phyloP scores from a whole-genome alignment of 257 asterid genomes.

The Nemophila menziesii region DNA sequence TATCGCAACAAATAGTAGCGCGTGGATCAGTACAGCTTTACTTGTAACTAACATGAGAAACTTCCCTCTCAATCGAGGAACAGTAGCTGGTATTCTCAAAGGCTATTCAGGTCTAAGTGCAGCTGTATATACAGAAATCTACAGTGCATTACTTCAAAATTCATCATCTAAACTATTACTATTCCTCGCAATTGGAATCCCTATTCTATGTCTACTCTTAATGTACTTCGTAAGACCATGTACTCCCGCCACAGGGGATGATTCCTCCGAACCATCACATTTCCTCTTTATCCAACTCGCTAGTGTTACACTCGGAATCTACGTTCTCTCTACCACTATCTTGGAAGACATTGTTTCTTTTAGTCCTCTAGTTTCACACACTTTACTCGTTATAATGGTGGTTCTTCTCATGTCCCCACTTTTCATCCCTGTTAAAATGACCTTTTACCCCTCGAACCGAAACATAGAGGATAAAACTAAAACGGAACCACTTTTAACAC shows the following conservation, averaged over 20 bases:
- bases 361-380: conserved; percentile 21
- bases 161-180: conserved; percentile 44
- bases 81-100: conserved; percentile 60
- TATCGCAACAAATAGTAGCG: conserved; percentile 48
- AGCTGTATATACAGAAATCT: conserved; percentile 57
- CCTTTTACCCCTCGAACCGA: conserved; percentile 34
- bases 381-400: conserved; percentile 36
- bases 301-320: conserved; percentile 48
- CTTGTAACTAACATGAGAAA: conserved; percentile 72
- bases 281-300: conserved; percentile 51
- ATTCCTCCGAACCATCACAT: conserved; percentile 38
- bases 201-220: conserved; percentile 35
- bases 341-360: conserved; percentile 25
- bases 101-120: conserved; percentile 64
- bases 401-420: conserved; percentile 60
- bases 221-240: conserved; percentile 57
- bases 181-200: conserved; percentile 48
- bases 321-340: conserved; percentile 42
- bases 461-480: conserved; percentile 13
- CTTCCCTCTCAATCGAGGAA: conserved; percentile 63
- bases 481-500: conserved; percentile 29
- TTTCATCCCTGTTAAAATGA: conserved; percentile 58
- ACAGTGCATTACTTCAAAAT: conserved; percentile 32
- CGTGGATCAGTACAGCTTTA: conserved; percentile 63
- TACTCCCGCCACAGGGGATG: conserved; percentile 48